Evolutionary conservation across 2,329 filamentous ascomycete genomes (phyloP).

Genomic region (Penicillium sp.): DNA sequence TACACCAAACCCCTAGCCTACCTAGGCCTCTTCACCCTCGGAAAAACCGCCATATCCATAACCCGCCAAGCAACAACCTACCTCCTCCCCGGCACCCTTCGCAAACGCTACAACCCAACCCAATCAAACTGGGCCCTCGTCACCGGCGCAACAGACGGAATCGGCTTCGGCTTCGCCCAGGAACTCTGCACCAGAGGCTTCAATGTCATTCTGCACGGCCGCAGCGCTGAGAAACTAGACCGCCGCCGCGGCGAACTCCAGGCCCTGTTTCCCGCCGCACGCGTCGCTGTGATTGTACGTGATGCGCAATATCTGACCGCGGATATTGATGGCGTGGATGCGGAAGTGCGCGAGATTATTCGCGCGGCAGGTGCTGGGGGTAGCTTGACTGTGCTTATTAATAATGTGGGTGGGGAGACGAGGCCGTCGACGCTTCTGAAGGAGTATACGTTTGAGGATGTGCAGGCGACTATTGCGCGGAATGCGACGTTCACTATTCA

Average conservation of each 20-base stretch:
- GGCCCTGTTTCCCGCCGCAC: slow-evolving; percentile 37
- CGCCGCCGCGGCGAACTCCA: slow-evolving; percentile 43
- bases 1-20: slow-evolving; percentile 13
- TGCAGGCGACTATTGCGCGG: slow-evolving; percentile 47
- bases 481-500: slow-evolving; percentile 54
- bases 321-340: slow-evolving; percentile 28
- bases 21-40: slow-evolving; percentile 18
- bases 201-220: slow-evolving; percentile 59
- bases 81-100: slow-evolving; percentile 17
- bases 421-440: slow-evolving; percentile 38
- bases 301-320: slow-evolving; percentile 40
- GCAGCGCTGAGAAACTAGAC: slow-evolving; percentile 51
- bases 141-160: slow-evolving; percentile 57
- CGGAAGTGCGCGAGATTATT: slow-evolving; percentile 25
- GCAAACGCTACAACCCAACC: slow-evolving; percentile 18
- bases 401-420: slow-evolving; percentile 55
- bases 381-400: slow-evolving; percentile 54
- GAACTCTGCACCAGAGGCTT: slow-evolving; percentile 55
- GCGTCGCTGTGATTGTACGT: slow-evolving; percentile 44
- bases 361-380: slow-evolving; percentile 37
- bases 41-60: slow-evolving; percentile 13
- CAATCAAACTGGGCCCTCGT: slow-evolving; percentile 24
- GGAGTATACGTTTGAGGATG: slow-evolving; percentile 36
- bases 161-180: slow-evolving; percentile 52
- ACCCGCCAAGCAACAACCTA: slow-evolving; percentile 17